Conservation (phyloP, 768 basidiomycete genomes). For the Asterophora lycoperdoides region DNA sequence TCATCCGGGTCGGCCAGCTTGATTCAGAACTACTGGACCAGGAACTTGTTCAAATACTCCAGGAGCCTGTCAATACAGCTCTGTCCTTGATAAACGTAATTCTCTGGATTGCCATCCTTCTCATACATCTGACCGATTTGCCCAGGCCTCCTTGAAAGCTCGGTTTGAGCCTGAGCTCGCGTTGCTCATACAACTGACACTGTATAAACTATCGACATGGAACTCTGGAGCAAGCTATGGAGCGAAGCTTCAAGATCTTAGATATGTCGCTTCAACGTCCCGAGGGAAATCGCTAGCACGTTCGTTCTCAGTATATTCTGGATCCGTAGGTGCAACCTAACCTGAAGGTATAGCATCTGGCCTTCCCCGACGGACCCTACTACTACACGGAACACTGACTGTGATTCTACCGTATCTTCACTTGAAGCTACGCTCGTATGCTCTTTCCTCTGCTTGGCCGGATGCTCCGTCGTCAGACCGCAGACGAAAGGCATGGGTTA, state of each 20-base stretch:
- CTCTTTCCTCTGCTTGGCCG: slow-evolving; percentile 85
- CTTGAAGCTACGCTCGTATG: slow-evolving; percentile 65
- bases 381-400: slow-evolving; percentile 69
- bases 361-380: slow-evolving; percentile 54
- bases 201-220: slow-evolving; percentile 86
- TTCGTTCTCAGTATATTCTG: slow-evolving; percentile 27
- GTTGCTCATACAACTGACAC: slow-evolving; percentile 61
- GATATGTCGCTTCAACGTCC: slow-evolving; percentile 41
- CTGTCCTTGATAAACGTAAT: slow-evolving; percentile 62
- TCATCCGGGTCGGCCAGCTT: slow-evolving; percentile 82
- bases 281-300: slow-evolving; percentile 26
- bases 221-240: slow-evolving; percentile 78
- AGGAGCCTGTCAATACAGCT: slow-evolving; percentile 75
- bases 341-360: slow-evolving; percentile 48
- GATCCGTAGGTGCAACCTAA: slow-evolving; percentile 9
- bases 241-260: slow-evolving; percentile 74
- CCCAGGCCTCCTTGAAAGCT: slow-evolving; percentile 52
- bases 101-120: slow-evolving; percentile 18
- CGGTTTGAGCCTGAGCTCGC: slow-evolving; percentile 72
- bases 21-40: slow-evolving; percentile 89
- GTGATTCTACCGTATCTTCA: slow-evolving; percentile 78
- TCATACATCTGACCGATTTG: slow-evolving; percentile 12
- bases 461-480: slow-evolving; percentile 80
- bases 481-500: slow-evolving; percentile 69
- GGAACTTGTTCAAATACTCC: slow-evolving; percentile 77